Evolutionary conservation across 306 rosid genomes (phyloP).

Genomic region (Mimosa bimucronata): DNA sequence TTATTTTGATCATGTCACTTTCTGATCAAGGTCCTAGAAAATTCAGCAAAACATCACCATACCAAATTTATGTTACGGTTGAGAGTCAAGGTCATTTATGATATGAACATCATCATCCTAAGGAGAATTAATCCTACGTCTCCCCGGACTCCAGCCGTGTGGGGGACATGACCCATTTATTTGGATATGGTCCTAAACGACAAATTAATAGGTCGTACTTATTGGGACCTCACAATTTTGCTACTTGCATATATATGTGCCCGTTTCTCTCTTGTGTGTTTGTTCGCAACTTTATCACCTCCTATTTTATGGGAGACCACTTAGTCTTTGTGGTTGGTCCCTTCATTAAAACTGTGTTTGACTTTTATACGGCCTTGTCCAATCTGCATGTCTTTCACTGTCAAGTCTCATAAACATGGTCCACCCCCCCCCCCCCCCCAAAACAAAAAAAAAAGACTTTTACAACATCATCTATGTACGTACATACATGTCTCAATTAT

Average conservation of each 20-base stretch:
- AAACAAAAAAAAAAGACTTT: not conserved
- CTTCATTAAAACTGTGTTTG: slow-evolving; percentile 38
- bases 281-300: not conserved
- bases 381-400: not conserved
- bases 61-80: not conserved
- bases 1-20: not conserved
- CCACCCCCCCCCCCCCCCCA: slow-evolving; percentile 32
- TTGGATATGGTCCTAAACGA: slow-evolving; percentile 18
- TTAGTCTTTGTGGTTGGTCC: slow-evolving; percentile 19
- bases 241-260: not conserved
- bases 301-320: slow-evolving; percentile 43
- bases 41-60: not conserved
- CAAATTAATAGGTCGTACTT: not conserved
- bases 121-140: not conserved
- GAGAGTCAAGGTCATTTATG: not conserved
- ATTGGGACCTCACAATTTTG: not conserved
- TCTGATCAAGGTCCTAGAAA: not conserved
- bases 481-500: not conserved
- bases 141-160: no score
- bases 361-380: slow-evolving; percentile 15
- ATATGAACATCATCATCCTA: not conserved
- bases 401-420: slow-evolving; percentile 27
- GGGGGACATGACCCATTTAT: slow-evolving; percentile 22
- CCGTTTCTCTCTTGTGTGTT: not conserved
- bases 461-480: not conserved